Evolutionary conservation across 805 yeast species (phyloP), one percentile per base, ranked within the genome.

Genomic region (Hanseniaspora lindneri): DNA sequence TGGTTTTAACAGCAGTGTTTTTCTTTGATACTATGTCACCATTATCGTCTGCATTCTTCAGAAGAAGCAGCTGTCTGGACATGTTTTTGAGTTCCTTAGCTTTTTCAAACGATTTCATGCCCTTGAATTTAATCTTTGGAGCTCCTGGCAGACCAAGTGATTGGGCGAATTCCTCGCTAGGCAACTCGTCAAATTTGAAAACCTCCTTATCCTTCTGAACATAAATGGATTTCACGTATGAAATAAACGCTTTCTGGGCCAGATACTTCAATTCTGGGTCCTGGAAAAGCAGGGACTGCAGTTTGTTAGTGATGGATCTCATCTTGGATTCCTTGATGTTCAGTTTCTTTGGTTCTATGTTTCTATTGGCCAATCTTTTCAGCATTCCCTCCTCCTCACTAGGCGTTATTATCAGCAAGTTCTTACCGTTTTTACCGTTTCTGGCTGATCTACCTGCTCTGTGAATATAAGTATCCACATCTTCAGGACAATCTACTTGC

Each of bases 81-180:
- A 80, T 76, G 61, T 89, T 89, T 64, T 89, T 89, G 67, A 76
- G 66, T 55, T 79, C 86, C 59, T 85, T 85, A 23, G 72, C 67
- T 54, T 66, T 68, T 47, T 63, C 62, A 29, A 71, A 58, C 21
- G 69, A 65, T 29, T 57, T 62, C 59, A 62, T 65, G 14, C 79
- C 81, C 36, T 69, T 69, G 50, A 89, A 73, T 61, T 85, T 87
- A 57, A 92, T 82, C 57, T 83, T 80, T 37, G 99, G 99, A 3
- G 95, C 95, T 48, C 96, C 95, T 1, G 97, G 96, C 37, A 92
- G 72, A 9, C 99, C 99, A 41, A 88, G 64, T 3, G 95, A 83
- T 51, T 75, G 75, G 4, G 99, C 97, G 64, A 70, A 87, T 49
- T 75, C 83, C 54, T 89, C 96, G 2, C 80, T 66, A 2, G 95